phyloP scores from a whole-genome alignment of 225 moss, liverwort and hornwort genomes.

The Sphagnum contortum region DNA sequence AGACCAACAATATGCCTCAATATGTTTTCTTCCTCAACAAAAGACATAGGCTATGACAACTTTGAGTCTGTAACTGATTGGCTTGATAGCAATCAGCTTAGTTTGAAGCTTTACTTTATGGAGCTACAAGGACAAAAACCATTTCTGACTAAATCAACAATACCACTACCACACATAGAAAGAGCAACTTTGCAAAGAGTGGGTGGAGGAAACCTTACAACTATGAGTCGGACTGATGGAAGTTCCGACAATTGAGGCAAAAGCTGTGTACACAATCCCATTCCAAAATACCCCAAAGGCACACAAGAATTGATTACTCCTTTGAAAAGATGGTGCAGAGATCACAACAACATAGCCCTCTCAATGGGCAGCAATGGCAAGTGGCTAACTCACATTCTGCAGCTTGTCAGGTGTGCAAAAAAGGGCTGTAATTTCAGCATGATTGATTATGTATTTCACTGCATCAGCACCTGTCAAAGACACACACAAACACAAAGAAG shows the following conservation, averaged over 20 bases:
- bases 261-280: conserved; percentile 39
- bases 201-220: conserved; percentile 20
- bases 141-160: no score
- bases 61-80: no score
- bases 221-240: conserved; percentile 61
- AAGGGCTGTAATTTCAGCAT: conserved; percentile 65
- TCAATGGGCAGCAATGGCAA: background rate
- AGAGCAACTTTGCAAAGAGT: no score
- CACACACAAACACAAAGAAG: no score
- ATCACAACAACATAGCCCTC: background rate
- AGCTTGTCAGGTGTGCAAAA: conserved; percentile 88
- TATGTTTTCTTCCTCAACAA: no score
- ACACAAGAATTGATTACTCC: no score
- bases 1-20: background rate
- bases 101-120: no score
- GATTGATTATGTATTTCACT: conserved; percentile 81
- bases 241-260: conserved; percentile 78
- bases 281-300: conserved; percentile 1
- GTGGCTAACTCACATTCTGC: conserved; percentile 38
- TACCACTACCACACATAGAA: no score
- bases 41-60: no score
- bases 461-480: conserved; percentile 64
- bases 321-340: background rate
- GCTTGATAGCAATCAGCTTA: no score
- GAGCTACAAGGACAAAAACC: no score